Conservation (phyloP, 352 stramenopile genomes). For the Globisporangium paddicum region DNA sequence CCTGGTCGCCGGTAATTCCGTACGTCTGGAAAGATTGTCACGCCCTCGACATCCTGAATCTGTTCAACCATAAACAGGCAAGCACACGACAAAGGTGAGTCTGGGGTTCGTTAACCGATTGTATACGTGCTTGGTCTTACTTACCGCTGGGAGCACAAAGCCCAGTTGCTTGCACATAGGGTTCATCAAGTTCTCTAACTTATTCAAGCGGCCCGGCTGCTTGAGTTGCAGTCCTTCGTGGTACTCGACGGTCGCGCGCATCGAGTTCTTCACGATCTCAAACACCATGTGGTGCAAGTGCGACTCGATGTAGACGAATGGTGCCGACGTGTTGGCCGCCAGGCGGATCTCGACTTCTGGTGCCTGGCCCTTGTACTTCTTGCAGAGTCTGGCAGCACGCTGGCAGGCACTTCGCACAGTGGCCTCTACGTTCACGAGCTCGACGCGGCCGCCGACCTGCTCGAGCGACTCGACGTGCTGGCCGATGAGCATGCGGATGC, state of each 20-base stretch:
- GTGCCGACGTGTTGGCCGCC: slow-evolving; percentile 40
- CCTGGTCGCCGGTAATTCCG: slow-evolving; percentile 55
- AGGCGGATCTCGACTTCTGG: slow-evolving; percentile 55
- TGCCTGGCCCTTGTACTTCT: slow-evolving; percentile 45
- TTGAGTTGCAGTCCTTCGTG: slow-evolving; percentile 70
- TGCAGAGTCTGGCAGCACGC: slow-evolving; percentile 49
- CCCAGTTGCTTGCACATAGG: slow-evolving; percentile 52
- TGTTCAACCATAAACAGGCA: slow-evolving; percentile 2
- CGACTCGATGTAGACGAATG: slow-evolving; percentile 79
- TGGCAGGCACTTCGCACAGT: slow-evolving; percentile 56
- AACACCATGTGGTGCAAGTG: slow-evolving; percentile 92
- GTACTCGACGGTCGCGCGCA: slow-evolving; percentile 96
- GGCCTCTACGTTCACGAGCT: slow-evolving; percentile 65
- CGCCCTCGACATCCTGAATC: slow-evolving; percentile 47
- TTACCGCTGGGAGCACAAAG: slow-evolving; percentile 69
- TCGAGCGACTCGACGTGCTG: slow-evolving; percentile 74
- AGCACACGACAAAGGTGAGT: neutral
- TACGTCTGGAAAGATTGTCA: slow-evolving; percentile 75
- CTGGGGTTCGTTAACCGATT: neutral
- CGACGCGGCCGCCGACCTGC: slow-evolving; percentile 56
- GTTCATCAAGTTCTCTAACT: slow-evolving; percentile 67
- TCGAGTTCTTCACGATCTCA: slow-evolving; percentile 98
- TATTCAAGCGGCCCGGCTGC: slow-evolving; percentile 37
- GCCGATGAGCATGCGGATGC: slow-evolving; percentile 99
- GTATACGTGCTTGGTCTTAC: neutral